Conservation (phyloP, 768 basidiomycete genomes). For the Neoboletus magnificus region DNA sequence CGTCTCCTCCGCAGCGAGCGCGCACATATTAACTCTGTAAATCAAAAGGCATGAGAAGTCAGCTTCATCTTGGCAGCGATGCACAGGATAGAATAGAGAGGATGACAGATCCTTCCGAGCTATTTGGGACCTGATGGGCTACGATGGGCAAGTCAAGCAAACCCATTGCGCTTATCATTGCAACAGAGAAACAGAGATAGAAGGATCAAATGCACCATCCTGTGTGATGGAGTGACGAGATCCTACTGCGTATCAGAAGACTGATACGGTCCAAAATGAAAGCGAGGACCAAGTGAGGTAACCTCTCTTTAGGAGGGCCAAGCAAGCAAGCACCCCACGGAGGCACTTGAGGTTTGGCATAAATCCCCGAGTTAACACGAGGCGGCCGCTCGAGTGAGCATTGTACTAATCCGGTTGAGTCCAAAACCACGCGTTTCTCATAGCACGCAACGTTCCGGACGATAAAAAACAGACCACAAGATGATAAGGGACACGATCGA, state of each 20-base stretch:
- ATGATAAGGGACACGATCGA: background rate
- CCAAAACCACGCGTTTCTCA: constrained; percentile 2
- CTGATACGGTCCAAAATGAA: constrained; percentile 8
- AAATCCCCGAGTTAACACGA: constrained; percentile 9
- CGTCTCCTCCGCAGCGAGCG: constrained; percentile 85
- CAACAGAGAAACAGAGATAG: constrained; percentile 10
- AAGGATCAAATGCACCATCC: constrained; percentile 12
- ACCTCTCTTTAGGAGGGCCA: constrained; percentile 5
- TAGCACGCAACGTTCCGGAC: background rate
- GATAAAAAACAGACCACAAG: background rate
- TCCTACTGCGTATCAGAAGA: constrained; percentile 8
- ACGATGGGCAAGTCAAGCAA: constrained; percentile 9
- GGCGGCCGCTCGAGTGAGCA: constrained; percentile 17
- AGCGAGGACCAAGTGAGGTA: constrained; percentile 7
- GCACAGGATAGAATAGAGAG: background rate
- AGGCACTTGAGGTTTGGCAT: background rate
- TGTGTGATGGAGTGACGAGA: constrained; percentile 6
- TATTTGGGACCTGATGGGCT: constrained; percentile 3
- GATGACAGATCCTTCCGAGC: constrained; percentile 7
- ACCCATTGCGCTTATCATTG: constrained; percentile 8
- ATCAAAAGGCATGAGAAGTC: constrained; percentile 20
- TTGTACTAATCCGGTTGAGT: constrained; percentile 7
- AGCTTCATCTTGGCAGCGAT: constrained; percentile 16
- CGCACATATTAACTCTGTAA: constrained; percentile 81
- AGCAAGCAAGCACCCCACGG: constrained; percentile 1